Evolutionary conservation across 139 green algal genomes (phyloP), one percentile per base, ranked within the genome.

Genomic region (Klebsormidium nitens): DNA sequence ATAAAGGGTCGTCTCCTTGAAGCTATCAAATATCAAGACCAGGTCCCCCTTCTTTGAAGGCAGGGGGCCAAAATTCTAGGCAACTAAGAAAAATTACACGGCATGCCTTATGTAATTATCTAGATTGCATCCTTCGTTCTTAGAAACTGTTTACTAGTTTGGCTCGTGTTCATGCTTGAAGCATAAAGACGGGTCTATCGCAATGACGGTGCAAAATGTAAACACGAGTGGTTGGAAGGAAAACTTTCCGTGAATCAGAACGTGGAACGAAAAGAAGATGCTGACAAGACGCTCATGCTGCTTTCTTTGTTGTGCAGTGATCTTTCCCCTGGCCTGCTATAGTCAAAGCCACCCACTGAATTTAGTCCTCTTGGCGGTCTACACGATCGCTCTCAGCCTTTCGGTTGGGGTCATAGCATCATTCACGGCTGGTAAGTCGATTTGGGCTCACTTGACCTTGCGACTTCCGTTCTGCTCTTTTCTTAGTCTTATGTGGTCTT

Each of bases 331-430:
- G n/a, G 68, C 38, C 64, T 71, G 78, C 34, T 91, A 87, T 55
- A 69, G 76, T 29, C 69, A 83, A 17, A 69, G 59, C 17, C 86
- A 91, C 67, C 86, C 86, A 0, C 8, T 48, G 31, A 91, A 91
- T 71, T 72, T 91, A 1, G 60, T 85, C 5, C n/a, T 89, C 5
- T 62, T 91, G 19, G 84, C 39, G 36, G 1, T 73, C 39, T 90
- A 78, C 71, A 75, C 69, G 5, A 11, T 76, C 5, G 39, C 14
- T 17, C 29, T 52, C 14, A 52, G 44, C 14, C 17, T 28, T 28
- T 52, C 17, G 44, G 44, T 17, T 52, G 14, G 44, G 14, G 44
- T 28, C 14, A 52, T 14, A 14, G 44, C 44, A 52, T 14, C 44
- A 17, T 52, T 52, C 14, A 52, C 17, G 44, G 14, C 14, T 52